Percentiles rank a stretch among this genome's conserved stretches.
Evolutionary conservation across 495 filamentous ascomycete genomes (phyloP).

Genomic region (Penicillium dipodomyicola): DNA sequence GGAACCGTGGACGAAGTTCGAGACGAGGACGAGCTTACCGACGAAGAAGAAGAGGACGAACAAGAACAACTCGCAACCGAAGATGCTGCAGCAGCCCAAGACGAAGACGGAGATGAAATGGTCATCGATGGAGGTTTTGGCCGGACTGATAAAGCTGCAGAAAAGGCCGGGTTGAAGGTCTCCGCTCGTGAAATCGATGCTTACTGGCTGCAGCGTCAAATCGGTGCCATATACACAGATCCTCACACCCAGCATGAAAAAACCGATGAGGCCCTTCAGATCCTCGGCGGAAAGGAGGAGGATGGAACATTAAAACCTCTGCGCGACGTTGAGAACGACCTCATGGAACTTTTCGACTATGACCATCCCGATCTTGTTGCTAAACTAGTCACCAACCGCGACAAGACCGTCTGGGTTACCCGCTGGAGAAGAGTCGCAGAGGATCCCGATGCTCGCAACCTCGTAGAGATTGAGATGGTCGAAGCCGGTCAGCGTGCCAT

Average conservation of each 20-base stretch:
- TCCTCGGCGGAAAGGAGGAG: constrained; percentile 71
- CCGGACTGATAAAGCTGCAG: constrained; percentile 43
- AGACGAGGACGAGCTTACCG: constrained; percentile 65
- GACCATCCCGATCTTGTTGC: constrained; percentile 92
- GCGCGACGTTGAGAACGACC: constrained; percentile 93
- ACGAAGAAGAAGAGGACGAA: constrained; percentile 63
- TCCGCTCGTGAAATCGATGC: constrained; percentile 89
- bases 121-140: constrained; percentile 66
- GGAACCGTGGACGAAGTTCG: constrained; percentile 74
- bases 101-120: constrained; percentile 64
- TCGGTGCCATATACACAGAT: constrained; percentile 82
- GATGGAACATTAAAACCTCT: constrained; percentile 78
- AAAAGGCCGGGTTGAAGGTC: constrained; percentile 57
- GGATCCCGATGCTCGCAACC: constrained; percentile 69
- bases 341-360: constrained; percentile 98
- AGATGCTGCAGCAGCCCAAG: constrained; percentile 48
- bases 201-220: constrained; percentile 93
- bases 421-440: constrained; percentile 80
- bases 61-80: constrained; percentile 47
- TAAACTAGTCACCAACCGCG: constrained; percentile 85
- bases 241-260: constrained; percentile 89
- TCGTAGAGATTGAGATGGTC: constrained; percentile 85
- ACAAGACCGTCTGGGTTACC: constrained; percentile 94
- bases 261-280: constrained; percentile 73
- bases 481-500: constrained; percentile 83